Percentiles rank a stretch among this genome's conserved stretches.
These are phyloP conservation scores for Beauveria sp. DNA, from an alignment of 2,329 filamentous ascomycete species.

Conservation along the genomic window DNA sequence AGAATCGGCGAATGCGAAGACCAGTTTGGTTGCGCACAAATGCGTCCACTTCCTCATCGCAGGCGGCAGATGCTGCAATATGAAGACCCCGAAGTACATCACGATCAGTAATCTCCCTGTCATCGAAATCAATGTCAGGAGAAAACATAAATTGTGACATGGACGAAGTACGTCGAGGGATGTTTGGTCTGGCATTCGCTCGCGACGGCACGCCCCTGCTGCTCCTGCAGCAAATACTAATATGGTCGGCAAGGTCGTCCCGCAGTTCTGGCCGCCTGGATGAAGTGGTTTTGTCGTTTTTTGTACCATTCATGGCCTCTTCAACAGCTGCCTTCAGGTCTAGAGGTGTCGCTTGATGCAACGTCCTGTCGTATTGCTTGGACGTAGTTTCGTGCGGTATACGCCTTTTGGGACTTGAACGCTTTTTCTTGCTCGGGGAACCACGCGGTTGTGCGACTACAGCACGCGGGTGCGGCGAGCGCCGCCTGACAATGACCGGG, in stretches of 20 bases:
- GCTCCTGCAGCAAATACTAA: conserved; percentile 15
- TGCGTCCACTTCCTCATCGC: conserved; percentile 44
- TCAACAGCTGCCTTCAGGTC: not conserved
- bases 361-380: conserved; percentile 4
- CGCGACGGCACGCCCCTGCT: conserved; percentile 18
- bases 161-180: conserved; percentile 29
- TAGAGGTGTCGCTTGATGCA: not conserved
- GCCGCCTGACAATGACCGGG: not conserved
- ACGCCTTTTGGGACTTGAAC: not conserved
- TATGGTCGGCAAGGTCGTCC: conserved; percentile 11
- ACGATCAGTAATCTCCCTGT: conserved; percentile 35
- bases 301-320: not conserved
- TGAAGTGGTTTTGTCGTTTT: not conserved
- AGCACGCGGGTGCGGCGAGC: not conserved
- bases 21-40: conserved; percentile 46
- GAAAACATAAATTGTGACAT: conserved; percentile 19
- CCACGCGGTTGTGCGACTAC: not conserved
- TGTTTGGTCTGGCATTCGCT: conserved; percentile 23
- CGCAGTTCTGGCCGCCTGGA: not conserved
- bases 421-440: not conserved
- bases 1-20: conserved; percentile 43
- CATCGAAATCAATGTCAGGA: conserved; percentile 23
- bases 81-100: conserved; percentile 48
- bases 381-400: conserved; percentile 7
- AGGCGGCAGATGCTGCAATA: conserved; percentile 48